A percentile compares a stretch with the other conserved stretches of the same genome.
Evolutionary conservation across 2,329 filamentous ascomycete genomes (phyloP).

Genomic region (Rutstroemia sp.): DNA sequence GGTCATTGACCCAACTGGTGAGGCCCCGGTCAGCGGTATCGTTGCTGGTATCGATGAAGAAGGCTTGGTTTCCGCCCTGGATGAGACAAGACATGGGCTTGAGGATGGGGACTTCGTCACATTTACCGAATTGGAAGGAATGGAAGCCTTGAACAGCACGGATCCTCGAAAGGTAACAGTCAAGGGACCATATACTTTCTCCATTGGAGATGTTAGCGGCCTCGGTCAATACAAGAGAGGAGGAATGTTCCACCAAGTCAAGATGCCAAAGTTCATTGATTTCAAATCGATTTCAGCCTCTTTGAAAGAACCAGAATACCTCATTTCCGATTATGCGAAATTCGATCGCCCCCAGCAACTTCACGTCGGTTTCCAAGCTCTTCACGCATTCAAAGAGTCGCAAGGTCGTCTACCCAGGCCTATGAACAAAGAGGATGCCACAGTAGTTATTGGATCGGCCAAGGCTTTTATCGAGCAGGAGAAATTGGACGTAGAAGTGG

Average conservation of each 20-base stretch:
- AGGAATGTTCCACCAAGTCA: conserved; percentile 90
- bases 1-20: conserved; percentile 81
- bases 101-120: conserved; percentile 96
- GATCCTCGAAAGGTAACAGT: conserved; percentile 87
- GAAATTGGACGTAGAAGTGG: conserved; percentile 72
- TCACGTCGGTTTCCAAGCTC: conserved; percentile 84
- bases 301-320: conserved; percentile 77
- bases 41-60: conserved; percentile 84
- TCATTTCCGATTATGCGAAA: conserved; percentile 95
- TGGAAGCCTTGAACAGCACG: conserved; percentile 78
- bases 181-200: conserved; percentile 95
- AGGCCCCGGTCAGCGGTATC: conserved; percentile 81
- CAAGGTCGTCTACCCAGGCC: conserved; percentile 73
- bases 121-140: conserved; percentile 86
- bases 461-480: conserved; percentile 68
- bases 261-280: conserved; percentile 91
- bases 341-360: conserved; percentile 91
- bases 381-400: conserved; percentile 74
- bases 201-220: conserved; percentile 84
- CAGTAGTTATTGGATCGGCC: conserved; percentile 67
- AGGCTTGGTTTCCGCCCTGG: conserved; percentile 83
- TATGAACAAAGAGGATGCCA: conserved; percentile 77
- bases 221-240: conserved; percentile 83
- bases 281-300: conserved; percentile 77
- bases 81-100: conserved; percentile 89